These are phyloP conservation scores for Saitozyma sp. DNA, from an alignment of 768 basidiomycete species.

Conservation along the genomic window DNA sequence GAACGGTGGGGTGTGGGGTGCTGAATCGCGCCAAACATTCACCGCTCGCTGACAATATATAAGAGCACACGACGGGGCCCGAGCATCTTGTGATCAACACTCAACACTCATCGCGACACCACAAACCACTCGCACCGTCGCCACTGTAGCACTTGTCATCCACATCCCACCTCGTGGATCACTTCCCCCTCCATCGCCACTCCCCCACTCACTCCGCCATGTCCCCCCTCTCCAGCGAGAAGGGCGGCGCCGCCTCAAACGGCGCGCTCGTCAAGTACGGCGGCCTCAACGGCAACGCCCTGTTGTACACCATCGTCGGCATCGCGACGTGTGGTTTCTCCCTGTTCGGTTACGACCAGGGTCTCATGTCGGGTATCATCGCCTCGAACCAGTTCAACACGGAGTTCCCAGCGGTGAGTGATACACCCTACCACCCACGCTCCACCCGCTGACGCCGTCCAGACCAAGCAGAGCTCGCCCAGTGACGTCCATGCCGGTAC, in stretches of 20 bases:
- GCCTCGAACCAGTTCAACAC: conserved; percentile 49
- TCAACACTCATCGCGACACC: too few relatives aligned
- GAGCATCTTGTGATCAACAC: too few relatives aligned
- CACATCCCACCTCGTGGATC: too few relatives aligned
- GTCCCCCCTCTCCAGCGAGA: not conserved
- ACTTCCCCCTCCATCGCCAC: too few relatives aligned
- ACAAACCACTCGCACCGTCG: too few relatives aligned
- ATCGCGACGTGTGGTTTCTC: conserved; percentile 41
- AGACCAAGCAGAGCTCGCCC: conserved; percentile 29
- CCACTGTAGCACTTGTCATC: too few relatives aligned
- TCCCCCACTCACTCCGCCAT: too few relatives aligned
- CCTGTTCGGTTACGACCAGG: conserved; percentile 34
- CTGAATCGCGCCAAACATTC: too few relatives aligned
- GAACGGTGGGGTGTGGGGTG: too few relatives aligned
- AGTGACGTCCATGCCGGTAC: conserved; percentile 51
- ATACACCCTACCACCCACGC: not conserved
- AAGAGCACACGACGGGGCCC: too few relatives aligned
- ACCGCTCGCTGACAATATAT: too few relatives aligned
- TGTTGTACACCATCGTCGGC: conserved; percentile 41
- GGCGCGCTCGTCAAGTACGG: conserved; percentile 35
- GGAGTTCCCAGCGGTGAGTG: conserved; percentile 49
- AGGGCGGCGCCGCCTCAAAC: not conserved
- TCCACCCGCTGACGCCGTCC: not conserved
- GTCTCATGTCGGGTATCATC: conserved; percentile 53
- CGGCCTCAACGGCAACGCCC: conserved; percentile 39